Base-by-base conservation (phyloP, 78 protist species). In the Protostelium mycophagum region DNA sequence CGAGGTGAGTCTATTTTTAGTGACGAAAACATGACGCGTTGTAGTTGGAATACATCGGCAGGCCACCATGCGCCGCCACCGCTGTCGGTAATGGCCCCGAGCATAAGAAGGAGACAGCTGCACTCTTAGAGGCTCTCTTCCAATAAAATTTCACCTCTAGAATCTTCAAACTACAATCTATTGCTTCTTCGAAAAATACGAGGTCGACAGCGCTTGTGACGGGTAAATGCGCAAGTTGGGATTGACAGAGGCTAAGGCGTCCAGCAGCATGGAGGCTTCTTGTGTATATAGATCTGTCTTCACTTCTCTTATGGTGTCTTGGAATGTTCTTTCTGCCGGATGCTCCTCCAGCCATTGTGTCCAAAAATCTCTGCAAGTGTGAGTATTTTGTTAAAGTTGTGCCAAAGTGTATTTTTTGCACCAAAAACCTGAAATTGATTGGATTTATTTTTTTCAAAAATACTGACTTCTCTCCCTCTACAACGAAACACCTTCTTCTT, bases 81-180 rank as follows among this genome's bases (percentile, higher is more conserved):
- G 92, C 92, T 0, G 87, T 37, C 36, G 90, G 97, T 85, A 86
- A 63, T 38, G 37, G 94, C 0, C 25, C 89, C 0, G 73, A 83
- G 91, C 94, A 85, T 83, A 92, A 92, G 38, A 84, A 88, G 85
- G 94, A 92, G 84, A 88, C 35, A 28, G 31, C 94, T 28, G 73
- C 88, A 85, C 38, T 92, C 85, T 34, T 89, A 63, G 37, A 85
- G 34, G 91, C n/a, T n/a, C n/a, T n/a, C n/a, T n/a, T n/a, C n/a
- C n/a, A n/a, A n/a, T n/a, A n/a, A n/a, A n/a, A n/a, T n/a, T n/a
- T n/a, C n/a, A n/a, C n/a, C n/a, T n/a, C n/a, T n/a, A n/a, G n/a
- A n/a, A n/a, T n/a, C n/a, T n/a, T n/a, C n/a, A n/a, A n/a, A n/a
- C n/a, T n/a, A n/a, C n/a, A n/a, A n/a, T n/a, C n/a, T n/a, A n/a